Evolutionary conservation across 2,329 filamentous ascomycete genomes (phyloP).

Genomic region (Fusarium coicis): DNA sequence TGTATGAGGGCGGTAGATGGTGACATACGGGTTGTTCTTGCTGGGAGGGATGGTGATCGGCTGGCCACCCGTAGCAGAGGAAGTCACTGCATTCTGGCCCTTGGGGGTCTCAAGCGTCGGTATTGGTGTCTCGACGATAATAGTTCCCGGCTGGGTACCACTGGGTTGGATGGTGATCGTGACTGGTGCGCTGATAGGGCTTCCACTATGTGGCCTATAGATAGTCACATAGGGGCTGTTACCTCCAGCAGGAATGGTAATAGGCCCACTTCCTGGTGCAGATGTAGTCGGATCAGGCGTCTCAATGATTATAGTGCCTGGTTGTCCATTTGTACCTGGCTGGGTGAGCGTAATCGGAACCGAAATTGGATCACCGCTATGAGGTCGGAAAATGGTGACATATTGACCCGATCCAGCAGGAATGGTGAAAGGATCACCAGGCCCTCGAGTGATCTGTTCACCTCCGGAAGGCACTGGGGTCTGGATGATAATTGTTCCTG

Average conservation of each 20-base stretch:
- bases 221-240: constrained; percentile 22
- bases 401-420: constrained; percentile 12
- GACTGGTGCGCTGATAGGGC: constrained; percentile 7
- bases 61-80: constrained; percentile 2
- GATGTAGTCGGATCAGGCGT: constrained; percentile 17
- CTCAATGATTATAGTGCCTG: constrained; percentile 31
- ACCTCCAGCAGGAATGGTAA: constrained; percentile 22
- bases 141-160: constrained; percentile 17
- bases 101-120: constrained; percentile 21
- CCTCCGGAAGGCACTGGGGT: constrained; percentile 15
- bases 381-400: constrained; percentile 27
- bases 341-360: constrained; percentile 31
- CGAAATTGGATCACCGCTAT: constrained; percentile 30
- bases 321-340: constrained; percentile 11
- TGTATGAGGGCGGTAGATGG: too few relatives aligned
- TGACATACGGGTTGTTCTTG: too few relatives aligned
- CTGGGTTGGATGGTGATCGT: constrained; percentile 16
- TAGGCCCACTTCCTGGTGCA: constrained; percentile 15
- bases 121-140: constrained; percentile 29
- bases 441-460: constrained; percentile 4
- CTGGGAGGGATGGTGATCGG: neutral
- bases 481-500: constrained; percentile 32
- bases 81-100: constrained; percentile 18
- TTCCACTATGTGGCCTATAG: constrained; percentile 22
- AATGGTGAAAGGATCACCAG: constrained; percentile 22